These are phyloP conservation scores for Erigeron canadensis DNA, from an alignment of 129 eudicot genomes.

Conservation along the genomic window DNA sequence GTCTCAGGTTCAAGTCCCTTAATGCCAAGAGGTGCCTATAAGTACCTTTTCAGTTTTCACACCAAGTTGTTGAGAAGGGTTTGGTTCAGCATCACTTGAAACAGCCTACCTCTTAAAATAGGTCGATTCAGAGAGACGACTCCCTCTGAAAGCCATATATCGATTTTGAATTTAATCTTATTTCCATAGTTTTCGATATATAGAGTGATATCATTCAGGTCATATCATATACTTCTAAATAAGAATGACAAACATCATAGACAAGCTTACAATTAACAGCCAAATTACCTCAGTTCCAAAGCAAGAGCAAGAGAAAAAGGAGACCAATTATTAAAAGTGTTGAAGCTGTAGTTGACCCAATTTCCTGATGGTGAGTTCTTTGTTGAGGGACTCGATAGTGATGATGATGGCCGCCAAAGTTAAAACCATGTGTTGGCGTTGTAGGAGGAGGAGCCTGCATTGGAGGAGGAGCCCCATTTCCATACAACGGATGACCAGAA, in stretches of 20 bases:
- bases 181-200: not conserved
- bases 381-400: constrained; percentile 48
- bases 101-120: too few relatives aligned
- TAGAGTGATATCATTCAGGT: not conserved
- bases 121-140: too few relatives aligned
- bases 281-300: constrained; percentile 45
- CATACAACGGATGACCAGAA: constrained; percentile 48
- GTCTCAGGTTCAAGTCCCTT: too few relatives aligned
- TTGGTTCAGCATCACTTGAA: too few relatives aligned
- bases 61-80: too few relatives aligned
- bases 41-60: too few relatives aligned
- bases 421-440: constrained; percentile 29
- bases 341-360: constrained; percentile 48
- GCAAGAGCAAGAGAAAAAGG: constrained; percentile 45
- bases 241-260: not conserved
- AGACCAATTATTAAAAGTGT: constrained; percentile 54
- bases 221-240: not conserved
- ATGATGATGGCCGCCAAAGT: constrained; percentile 45
- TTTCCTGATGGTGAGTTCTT: constrained; percentile 47
- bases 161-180: too few relatives aligned
- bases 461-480: constrained; percentile 45
- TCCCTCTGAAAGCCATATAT: too few relatives aligned
- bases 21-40: too few relatives aligned
- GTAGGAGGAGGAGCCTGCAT: not conserved
- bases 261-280: constrained; percentile 5